Conservation (phyloP, 2,329 filamentous ascomycete genomes). For the Atkinsonella hypoxylon region DNA sequence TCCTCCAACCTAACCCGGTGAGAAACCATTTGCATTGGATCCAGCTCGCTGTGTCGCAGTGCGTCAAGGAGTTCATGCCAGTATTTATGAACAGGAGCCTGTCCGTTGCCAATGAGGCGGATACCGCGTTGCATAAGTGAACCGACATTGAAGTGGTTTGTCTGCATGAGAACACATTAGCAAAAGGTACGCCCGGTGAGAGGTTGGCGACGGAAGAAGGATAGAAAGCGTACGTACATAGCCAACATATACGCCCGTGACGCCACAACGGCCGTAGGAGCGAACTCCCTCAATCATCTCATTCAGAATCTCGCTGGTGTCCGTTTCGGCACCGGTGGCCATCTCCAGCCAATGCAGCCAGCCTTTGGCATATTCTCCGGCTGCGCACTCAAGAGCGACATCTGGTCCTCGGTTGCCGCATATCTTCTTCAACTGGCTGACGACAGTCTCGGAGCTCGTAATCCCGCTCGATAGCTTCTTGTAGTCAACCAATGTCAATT, state of each 20-base stretch:
- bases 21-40: slow-evolving; percentile 69
- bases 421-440: slow-evolving; percentile 61
- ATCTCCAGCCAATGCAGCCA: slow-evolving; percentile 49
- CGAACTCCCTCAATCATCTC: slow-evolving; percentile 67
- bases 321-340: slow-evolving; percentile 60
- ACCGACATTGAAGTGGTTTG: slow-evolving; percentile 75
- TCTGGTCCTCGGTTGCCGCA: slow-evolving; percentile 63
- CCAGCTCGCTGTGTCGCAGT: slow-evolving; percentile 56
- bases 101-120: slow-evolving; percentile 56
- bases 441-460: slow-evolving; percentile 48
- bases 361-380: slow-evolving; percentile 49
- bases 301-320: slow-evolving; percentile 70
- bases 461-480: slow-evolving; percentile 45
- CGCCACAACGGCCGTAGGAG: slow-evolving; percentile 60
- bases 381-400: slow-evolving; percentile 55
- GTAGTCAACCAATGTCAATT: slow-evolving; percentile 61
- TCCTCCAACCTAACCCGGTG: slow-evolving; percentile 69
- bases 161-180: slow-evolving; percentile 26
- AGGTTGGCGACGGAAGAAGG: neutral
- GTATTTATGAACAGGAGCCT: slow-evolving; percentile 68
- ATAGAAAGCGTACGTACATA: slow-evolving; percentile 38
- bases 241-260: slow-evolving; percentile 60
- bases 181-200: neutral
- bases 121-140: slow-evolving; percentile 80
- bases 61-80: slow-evolving; percentile 64